Evolutionary conservation across 2,329 filamentous ascomycete species (phyloP), one percentile per base, ranked within the genome.

Genomic region (Cladophialophora yegresii): DNA sequence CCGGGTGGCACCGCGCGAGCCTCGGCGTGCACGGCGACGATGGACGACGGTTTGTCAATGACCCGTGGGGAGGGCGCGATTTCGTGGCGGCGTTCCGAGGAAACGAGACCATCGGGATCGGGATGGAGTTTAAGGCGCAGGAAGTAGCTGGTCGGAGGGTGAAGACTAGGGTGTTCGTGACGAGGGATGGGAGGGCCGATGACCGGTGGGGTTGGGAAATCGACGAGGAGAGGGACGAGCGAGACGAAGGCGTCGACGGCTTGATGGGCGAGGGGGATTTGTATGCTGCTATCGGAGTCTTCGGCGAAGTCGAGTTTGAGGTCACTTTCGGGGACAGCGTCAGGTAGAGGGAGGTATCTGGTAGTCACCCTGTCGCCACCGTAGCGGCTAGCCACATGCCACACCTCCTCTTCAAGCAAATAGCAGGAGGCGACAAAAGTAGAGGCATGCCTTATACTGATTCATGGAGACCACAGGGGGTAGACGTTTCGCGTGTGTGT

Each of bases 261-360:
- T 74, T 92, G 81, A 74, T 91, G 86, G 71, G 89, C 79, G 73
- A 92, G 85, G 70, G 89, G 67, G 85, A 88, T 73, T 69, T 88
- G 51, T 84, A 86, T 72, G 82, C 81, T 49, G 84, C 85, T 2
- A 77, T 88, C 61, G 86, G 86, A 3, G 75, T 85, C 23, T 88
- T 87, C 74, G 86, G 85, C 3, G 83, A 79, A n/a, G 83, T 87
- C 20, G 84, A 87, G 58, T 84, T 87, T 63, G 84, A 87, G 67
- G 79, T 82, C 13, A 79, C 77, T 54, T 85, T 85, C 72, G 75
- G 81, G 64, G 75, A 76, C 55, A 73, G 75, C 33, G 58, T 61
- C 20, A 32, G 13, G 20, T 61, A 33, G 58, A 61, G 26, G 22
- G 49, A 23, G 26, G 3, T 3, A 28, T 6, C 26, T 3, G 26